Percentiles rank a stretch among this genome's conserved stretches.
These are phyloP conservation scores for Plenodomus tracheiphilus DNA, from an alignment of 2,329 filamentous ascomycete species.

Conservation along the genomic window DNA sequence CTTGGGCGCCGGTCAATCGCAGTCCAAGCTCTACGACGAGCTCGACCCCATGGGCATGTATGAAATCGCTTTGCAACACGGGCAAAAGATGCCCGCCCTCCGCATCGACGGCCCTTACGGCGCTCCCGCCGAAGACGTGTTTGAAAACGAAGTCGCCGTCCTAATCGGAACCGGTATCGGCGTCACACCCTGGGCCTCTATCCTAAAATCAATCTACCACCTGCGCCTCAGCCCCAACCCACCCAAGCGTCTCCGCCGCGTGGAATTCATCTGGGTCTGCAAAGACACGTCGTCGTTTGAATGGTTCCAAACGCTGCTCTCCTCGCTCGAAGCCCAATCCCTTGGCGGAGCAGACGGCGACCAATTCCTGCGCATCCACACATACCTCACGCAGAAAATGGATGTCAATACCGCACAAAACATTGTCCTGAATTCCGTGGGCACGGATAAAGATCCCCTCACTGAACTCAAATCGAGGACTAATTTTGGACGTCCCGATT, in stretches of 20 bases:
- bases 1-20: constrained; percentile 85
- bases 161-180: constrained; percentile 86
- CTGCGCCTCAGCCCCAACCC: constrained; percentile 87
- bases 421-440: constrained; percentile 94
- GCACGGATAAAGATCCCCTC: constrained; percentile 82
- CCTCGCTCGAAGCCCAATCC: constrained; percentile 86
- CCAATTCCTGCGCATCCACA: constrained; percentile 97
- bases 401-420: constrained; percentile 93
- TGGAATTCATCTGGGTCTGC: constrained; percentile 99
- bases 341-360: constrained; percentile 63
- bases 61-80: constrained; percentile 92
- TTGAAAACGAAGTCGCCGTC: constrained; percentile 87
- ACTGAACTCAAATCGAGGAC: constrained; percentile 89
- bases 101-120: constrained; percentile 96
- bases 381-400: constrained; percentile 91
- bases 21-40: constrained; percentile 86
- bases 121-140: constrained; percentile 95
- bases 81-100: constrained; percentile 85
- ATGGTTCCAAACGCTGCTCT: constrained; percentile 96
- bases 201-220: constrained; percentile 98
- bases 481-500: constrained; percentile 94
- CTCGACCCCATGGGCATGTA: constrained; percentile 96
- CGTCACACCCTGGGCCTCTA: constrained; percentile 83
- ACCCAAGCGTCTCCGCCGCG: constrained; percentile 83
- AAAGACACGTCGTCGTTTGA: constrained; percentile 95